Evolutionary conservation across 768 basidiomycete species (phyloP), one percentile per base, ranked within the genome.

Genomic region (Mycena galopus): DNA sequence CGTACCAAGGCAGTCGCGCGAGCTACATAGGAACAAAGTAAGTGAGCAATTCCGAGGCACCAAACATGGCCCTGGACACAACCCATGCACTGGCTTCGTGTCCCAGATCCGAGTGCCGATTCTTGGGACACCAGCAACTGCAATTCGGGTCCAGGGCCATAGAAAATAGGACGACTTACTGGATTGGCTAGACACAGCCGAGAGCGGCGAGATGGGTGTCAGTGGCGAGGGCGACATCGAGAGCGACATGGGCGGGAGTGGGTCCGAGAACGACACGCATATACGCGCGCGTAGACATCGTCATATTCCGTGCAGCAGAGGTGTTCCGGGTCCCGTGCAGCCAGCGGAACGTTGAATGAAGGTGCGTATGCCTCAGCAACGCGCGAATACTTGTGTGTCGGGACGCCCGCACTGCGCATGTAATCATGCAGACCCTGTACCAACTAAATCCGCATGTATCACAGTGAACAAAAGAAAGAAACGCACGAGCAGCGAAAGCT

Each of bases 201-300:
- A 16, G 16, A 44, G 7, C 42, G 5, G 47, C 47, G 47, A 35
- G 33, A 6, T 12, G 7, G 6, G 7, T 6, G 7, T 35, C 33
- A 35, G 33, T 12, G n/a, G n/a, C n/a, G n/a, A n/a, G n/a, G n/a
- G n/a, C n/a, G n/a, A n/a, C n/a, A n/a, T n/a, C n/a, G n/a, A n/a
- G n/a, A n/a, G n/a, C n/a, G n/a, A n/a, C n/a, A n/a, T n/a, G n/a
- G n/a, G n/a, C n/a, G n/a, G n/a, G n/a, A n/a, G n/a, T n/a, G n/a
- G n/a, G n/a, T n/a, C n/a, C n/a, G n/a, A 96, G 83, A 1, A 96
- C 89, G 6, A 96, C 89, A n/a, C 93, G 89, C 1, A 91, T 93
- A 79, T 94, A 96, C 2, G 94, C 89, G 3, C 94, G 88, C 17
- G 92, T 88, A 0, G 93, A 90, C 5, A 88, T 87, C 17, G 90